phyloP scores from a whole-genome alignment of 1,139 yeast genomes.

The Blastobotrys persicus region DNA sequence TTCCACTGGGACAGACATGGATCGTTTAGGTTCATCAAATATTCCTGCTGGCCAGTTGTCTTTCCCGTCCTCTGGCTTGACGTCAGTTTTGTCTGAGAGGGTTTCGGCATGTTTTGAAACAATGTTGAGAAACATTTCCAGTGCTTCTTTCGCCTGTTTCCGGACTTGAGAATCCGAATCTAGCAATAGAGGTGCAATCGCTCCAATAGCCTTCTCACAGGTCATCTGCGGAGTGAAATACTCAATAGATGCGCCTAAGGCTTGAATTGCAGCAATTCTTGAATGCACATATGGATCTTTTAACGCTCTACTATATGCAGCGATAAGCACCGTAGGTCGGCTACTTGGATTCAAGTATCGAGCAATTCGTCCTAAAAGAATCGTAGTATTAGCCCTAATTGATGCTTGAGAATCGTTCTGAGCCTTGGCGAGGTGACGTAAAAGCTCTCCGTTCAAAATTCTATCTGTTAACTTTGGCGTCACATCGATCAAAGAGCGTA shows the following conservation, averaged over 20 bases:
- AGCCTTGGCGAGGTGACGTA: conserved; percentile 78
- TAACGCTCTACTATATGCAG: conserved; percentile 82
- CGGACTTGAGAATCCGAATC: conserved; percentile 73
- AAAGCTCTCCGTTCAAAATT: conserved; percentile 80
- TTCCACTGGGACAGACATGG: neutral
- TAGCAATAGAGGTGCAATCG: conserved; percentile 77
- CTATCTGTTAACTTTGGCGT: conserved; percentile 69
- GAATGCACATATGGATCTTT: conserved; percentile 79
- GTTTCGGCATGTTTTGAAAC: conserved; percentile 61
- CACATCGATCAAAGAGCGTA: conserved; percentile 64
- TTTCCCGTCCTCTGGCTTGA: neutral
- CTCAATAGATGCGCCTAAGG: conserved; percentile 63
- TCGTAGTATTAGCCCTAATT: conserved; percentile 81
- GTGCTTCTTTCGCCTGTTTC: conserved; percentile 63
- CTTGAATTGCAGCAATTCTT: conserved; percentile 72
- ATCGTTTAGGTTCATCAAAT: neutral
- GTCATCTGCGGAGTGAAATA: conserved; percentile 73
- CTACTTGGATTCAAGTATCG: conserved; percentile 50
- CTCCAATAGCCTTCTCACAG: conserved; percentile 79
- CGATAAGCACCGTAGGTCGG: conserved; percentile 60
- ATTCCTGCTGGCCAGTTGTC: neutral
- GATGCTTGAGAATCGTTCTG: conserved; percentile 84
- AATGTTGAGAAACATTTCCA: conserved; percentile 60
- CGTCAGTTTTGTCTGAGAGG: conserved; percentile 30
- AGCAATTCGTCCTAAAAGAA: conserved; percentile 71